A percentile compares a stretch with the other conserved stretches of the same genome.
Conservation (phyloP, 352 stramenopile genomes). For the Discostella stelligera region DNA sequence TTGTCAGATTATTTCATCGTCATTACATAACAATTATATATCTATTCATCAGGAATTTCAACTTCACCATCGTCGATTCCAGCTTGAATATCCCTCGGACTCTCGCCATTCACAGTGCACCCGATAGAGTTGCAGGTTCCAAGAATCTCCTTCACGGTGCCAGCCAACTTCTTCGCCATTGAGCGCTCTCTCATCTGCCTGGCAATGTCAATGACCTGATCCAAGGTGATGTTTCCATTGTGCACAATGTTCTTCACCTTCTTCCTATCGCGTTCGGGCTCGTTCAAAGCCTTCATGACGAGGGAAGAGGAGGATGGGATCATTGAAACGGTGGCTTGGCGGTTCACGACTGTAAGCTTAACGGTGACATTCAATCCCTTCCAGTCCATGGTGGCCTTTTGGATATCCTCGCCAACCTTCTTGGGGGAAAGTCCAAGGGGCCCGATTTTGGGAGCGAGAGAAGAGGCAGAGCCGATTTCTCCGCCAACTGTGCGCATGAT, state of each 20-base stretch:
- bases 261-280: slow-evolving; percentile 98
- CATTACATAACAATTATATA: neutral
- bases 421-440: slow-evolving; percentile 99
- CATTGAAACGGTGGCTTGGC: slow-evolving; percentile 93
- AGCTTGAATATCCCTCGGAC: slow-evolving; percentile 93
- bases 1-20: slow-evolving; percentile 19
- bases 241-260: slow-evolving; percentile 99
- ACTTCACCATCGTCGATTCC: slow-evolving; percentile 96
- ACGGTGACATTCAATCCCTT: slow-evolving; percentile 99
- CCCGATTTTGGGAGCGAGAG: slow-evolving; percentile 99
- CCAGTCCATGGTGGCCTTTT: slow-evolving; percentile 99
- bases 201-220: slow-evolving; percentile 98
- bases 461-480: slow-evolving; percentile 97
- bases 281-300: slow-evolving; percentile 99
- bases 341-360: slow-evolving; percentile 99
- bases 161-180: slow-evolving; percentile 93
- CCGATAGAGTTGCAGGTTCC: slow-evolving; percentile 97
- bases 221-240: slow-evolving; percentile 99
- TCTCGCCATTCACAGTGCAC: slow-evolving; percentile 98
- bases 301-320: slow-evolving; percentile 97
- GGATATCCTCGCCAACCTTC: slow-evolving; percentile 99
- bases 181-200: slow-evolving; percentile 96
- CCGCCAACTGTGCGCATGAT: slow-evolving; percentile 98
- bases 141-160: slow-evolving; percentile 99
- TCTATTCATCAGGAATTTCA: slow-evolving; percentile 96